These are phyloP conservation scores for Dissophora globulifera DNA, from an alignment of 192 early-diverging fungal species.

Conservation along the genomic window DNA sequence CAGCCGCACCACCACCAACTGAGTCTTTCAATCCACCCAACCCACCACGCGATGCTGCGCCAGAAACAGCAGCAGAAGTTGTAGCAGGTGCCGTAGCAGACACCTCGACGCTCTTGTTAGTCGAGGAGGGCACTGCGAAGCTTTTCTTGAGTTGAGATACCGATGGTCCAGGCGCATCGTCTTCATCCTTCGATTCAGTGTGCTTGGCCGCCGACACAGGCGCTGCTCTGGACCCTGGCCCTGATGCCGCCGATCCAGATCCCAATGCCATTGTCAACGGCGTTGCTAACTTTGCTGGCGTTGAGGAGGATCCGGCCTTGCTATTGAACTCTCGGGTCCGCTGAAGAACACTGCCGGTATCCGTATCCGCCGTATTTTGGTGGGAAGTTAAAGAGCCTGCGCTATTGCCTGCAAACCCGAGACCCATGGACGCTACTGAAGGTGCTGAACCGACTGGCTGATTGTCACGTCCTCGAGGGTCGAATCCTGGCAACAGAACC, in stretches of 20 bases:
- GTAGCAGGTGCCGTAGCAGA: not conserved
- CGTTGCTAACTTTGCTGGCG: not conserved
- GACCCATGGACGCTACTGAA: conserved; percentile 17
- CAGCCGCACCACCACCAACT: too few relatives aligned
- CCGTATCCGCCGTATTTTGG: too few relatives aligned
- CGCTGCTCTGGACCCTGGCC: not conserved
- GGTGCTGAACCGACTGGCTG: not conserved
- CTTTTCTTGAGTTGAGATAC: conserved; percentile 34
- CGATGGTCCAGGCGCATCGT: not conserved
- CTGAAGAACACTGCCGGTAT: conserved; percentile 13
- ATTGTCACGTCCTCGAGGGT: not conserved
- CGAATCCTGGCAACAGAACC: conserved; percentile 26
- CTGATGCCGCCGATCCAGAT: not conserved
- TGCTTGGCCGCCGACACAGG: not conserved
- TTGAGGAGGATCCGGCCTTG: not conserved
- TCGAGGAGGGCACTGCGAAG: not conserved
- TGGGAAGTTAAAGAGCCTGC: not conserved
- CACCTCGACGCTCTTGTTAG: not conserved
- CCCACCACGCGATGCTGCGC: not conserved
- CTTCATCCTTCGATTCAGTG: not conserved
- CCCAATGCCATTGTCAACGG: not conserved
- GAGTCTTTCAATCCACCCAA: too few relatives aligned
- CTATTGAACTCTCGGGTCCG: conserved; percentile 17
- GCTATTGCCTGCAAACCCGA: conserved; percentile 3
- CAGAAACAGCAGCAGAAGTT: not conserved